Evolutionary conservation across 176 grass and related monocot species (phyloP), one percentile per base, ranked within the genome.

Genomic region (Zizania latifolia): DNA sequence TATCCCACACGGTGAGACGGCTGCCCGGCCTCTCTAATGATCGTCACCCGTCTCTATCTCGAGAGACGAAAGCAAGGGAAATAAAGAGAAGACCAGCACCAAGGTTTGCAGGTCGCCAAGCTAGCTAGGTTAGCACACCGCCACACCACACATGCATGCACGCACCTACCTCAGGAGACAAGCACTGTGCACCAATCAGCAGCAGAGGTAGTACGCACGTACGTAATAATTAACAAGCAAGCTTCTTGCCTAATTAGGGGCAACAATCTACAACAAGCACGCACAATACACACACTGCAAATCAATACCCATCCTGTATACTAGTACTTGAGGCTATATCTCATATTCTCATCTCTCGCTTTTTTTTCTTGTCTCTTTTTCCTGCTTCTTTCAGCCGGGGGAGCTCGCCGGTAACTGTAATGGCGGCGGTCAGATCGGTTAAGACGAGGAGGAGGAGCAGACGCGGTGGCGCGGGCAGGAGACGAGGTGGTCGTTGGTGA

Each of bases 401-500:
- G 19, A 7, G 16, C 5, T 1, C 32, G 46, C 48, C 48, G 19
- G 48, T 53, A 53, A 53, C 2, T 53, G 48, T 26, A 6, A 40
- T 10, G 33, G 22, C 15, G 57, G 54, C 13, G 16, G 84, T 82
- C 80, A 62, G 62, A 38, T 32, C 0, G 10, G 38, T 84, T 31
- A 78, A 14, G 59, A 37, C 27, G 66, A 17, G 50, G 68, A 0
- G 31, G 21, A 10, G 10, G 59, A 87, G 84, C 89, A 92, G 75
- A 70, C 10, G 71, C 75, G 81, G 81, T 94, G 95, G 86, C 95
- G 89, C 58, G 87, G 95, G 88, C 95, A 98, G 26, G 95, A 94
- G 76, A 94, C 56, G 81, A 98, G 88, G 77, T 98, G 95, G 72
- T 98, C 95, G 62, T 98, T 98, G 50, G 95, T 98, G 65, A 98